Percentiles rank a stretch among this genome's conserved stretches.
Conservation (phyloP, 2,329 filamentous ascomycete species). For the Diaporthe capsici region DNA sequence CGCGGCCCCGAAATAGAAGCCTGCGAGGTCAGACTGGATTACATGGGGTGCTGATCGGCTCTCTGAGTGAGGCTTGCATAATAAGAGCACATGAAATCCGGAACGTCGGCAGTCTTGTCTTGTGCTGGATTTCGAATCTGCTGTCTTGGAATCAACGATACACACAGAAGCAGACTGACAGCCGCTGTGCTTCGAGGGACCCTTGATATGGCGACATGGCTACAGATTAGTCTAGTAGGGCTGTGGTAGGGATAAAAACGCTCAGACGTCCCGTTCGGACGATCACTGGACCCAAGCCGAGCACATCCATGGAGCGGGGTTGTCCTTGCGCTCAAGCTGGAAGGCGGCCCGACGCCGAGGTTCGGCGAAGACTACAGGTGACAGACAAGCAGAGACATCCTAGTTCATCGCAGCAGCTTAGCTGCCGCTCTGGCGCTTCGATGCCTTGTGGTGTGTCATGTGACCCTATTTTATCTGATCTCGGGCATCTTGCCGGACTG, state of each 20-base stretch:
- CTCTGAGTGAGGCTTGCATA: not conserved
- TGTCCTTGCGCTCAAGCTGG: slow-evolving; percentile 25
- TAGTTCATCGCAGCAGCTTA: not conserved
- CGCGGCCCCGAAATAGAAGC: slow-evolving; percentile 25
- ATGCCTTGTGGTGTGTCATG: not conserved
- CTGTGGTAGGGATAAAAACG: slow-evolving; percentile 25
- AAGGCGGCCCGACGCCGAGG: slow-evolving; percentile 31
- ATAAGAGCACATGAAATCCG: not conserved
- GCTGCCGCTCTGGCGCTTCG: not conserved
- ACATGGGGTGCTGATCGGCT: slow-evolving; percentile 18
- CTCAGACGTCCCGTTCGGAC: slow-evolving; percentile 21
- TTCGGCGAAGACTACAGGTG: slow-evolving; percentile 3
- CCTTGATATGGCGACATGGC: slow-evolving; percentile 14
- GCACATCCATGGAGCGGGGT: slow-evolving; percentile 29
- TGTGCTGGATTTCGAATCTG: not conserved
- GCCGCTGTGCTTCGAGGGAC: not conserved
- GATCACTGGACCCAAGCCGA: slow-evolving; percentile 11
- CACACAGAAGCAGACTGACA: not conserved
- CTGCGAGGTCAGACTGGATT: slow-evolving; percentile 16
- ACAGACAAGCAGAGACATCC: slow-evolving; percentile 13
- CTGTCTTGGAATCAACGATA: not conserved
- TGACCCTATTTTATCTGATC: slow-evolving; percentile 3
- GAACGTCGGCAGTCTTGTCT: not conserved
- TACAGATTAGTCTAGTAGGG: slow-evolving; percentile 13
- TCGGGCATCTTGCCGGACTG: not conserved